phyloP scores from a whole-genome alignment of 441 rosid genomes.

The Aquilaria agallochum region DNA sequence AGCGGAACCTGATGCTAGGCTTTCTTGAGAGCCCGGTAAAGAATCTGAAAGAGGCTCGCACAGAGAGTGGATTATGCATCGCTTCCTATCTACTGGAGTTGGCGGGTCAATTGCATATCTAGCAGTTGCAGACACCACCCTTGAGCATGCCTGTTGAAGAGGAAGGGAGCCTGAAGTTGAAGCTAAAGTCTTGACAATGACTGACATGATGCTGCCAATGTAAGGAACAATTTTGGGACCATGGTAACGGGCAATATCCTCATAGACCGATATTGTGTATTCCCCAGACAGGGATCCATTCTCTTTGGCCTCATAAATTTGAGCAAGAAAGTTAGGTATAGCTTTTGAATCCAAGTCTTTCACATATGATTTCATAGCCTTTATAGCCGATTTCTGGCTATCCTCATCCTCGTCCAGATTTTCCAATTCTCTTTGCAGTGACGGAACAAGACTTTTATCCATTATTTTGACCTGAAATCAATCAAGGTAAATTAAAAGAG shows the following conservation, averaged over 20 bases:
- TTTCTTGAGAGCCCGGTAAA: constrained; percentile 70
- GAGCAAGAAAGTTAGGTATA: constrained; percentile 83
- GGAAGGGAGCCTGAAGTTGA: constrained; percentile 87
- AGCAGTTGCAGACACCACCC: constrained; percentile 93
- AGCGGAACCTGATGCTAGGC: constrained; percentile 92
- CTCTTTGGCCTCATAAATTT: constrained; percentile 94
- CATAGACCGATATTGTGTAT: constrained; percentile 93
- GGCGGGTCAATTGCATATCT: constrained; percentile 92
- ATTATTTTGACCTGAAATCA: constrained; percentile 37
- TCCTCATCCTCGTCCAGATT: constrained; percentile 93
- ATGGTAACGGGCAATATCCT: constrained; percentile 95
- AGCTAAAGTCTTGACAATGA: constrained; percentile 73
- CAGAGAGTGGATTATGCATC: constrained; percentile 69
- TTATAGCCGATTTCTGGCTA: constrained; percentile 92
- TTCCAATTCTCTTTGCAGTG: constrained; percentile 66
- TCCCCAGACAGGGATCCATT: constrained; percentile 80
- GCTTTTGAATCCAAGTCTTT: constrained; percentile 88
- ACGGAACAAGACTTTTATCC: constrained; percentile 78
- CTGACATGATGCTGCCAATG: constrained; percentile 75
- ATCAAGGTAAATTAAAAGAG: background rate
- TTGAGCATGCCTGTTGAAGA: constrained; percentile 97
- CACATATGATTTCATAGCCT: constrained; percentile 82
- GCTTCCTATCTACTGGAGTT: constrained; percentile 68
- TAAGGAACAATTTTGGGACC: constrained; percentile 90
- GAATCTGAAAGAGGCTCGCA: constrained; percentile 86